These are phyloP conservation scores for Penicillium sp. DNA, from an alignment of 2,329 filamentous ascomycete genomes.

Conservation along the genomic window DNA sequence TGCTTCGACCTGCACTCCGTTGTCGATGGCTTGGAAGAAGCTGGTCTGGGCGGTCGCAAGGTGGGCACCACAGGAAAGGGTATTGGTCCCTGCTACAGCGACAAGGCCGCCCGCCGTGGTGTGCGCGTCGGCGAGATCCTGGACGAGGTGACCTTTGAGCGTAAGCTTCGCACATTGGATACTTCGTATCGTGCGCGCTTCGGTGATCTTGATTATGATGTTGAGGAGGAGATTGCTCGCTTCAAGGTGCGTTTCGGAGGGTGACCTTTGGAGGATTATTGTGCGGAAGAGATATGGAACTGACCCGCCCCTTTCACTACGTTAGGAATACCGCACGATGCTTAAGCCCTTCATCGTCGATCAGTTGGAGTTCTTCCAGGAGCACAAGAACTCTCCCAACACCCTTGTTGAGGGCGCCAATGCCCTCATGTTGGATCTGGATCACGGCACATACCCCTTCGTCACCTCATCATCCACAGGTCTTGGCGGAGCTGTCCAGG, in stretches of 20 bases:
- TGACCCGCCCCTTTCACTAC: background rate
- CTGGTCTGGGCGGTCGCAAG: slow-evolving; percentile 40
- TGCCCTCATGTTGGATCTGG: slow-evolving; percentile 56
- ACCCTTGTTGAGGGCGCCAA: slow-evolving; percentile 60
- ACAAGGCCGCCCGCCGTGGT: slow-evolving; percentile 56
- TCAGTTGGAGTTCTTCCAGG: slow-evolving; percentile 48
- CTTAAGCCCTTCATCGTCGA: slow-evolving; percentile 38
- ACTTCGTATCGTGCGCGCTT: slow-evolving; percentile 52
- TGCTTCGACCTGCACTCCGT: slow-evolving; percentile 42
- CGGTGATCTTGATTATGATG: slow-evolving; percentile 54
- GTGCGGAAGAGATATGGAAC: background rate
- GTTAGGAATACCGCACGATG: slow-evolving; percentile 33
- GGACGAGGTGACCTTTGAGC: slow-evolving; percentile 51
- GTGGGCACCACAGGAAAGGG: slow-evolving; percentile 47
- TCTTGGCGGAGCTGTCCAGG: slow-evolving; percentile 49
- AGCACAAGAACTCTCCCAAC: slow-evolving; percentile 49
- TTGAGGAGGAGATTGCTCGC: slow-evolving; percentile 53
- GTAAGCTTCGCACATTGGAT: slow-evolving; percentile 49
- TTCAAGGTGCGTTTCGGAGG: slow-evolving; percentile 45
- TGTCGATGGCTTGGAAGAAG: slow-evolving; percentile 44
- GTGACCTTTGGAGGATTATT: background rate
- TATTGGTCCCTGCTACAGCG: slow-evolving; percentile 56
- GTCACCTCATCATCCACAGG: slow-evolving; percentile 46
- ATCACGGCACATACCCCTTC: slow-evolving; percentile 49
- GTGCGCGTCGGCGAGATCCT: slow-evolving; percentile 55